Conservation (phyloP, 805 yeast species). For the Nakazawaea wickerhamii region DNA sequence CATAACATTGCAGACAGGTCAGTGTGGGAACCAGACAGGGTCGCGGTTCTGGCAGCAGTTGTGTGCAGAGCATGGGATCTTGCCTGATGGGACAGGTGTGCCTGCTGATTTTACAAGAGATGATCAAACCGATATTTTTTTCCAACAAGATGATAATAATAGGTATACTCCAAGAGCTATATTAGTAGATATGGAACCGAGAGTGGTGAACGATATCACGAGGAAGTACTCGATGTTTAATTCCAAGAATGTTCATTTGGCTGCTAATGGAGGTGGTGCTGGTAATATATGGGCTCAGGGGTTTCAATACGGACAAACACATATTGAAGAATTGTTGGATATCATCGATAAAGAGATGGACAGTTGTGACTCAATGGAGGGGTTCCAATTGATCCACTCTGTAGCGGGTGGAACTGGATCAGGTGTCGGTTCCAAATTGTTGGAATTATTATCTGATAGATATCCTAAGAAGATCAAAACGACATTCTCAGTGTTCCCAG, state of each 20-base stretch:
- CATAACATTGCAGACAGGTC: constrained; percentile 66
- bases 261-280: constrained; percentile 86
- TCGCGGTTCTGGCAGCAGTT: constrained; percentile 88
- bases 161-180: constrained; percentile 87
- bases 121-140: constrained; percentile 82
- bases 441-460: constrained; percentile 76
- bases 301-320: constrained; percentile 62
- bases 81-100: constrained; percentile 51
- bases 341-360: constrained; percentile 88
- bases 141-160: constrained; percentile 66
- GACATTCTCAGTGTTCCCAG: constrained; percentile 85
- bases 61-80: constrained; percentile 80
- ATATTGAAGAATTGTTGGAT: constrained; percentile 70
- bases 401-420: constrained; percentile 99
- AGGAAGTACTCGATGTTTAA: constrained; percentile 62
- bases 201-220: constrained; percentile 65
- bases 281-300: constrained; percentile 97
- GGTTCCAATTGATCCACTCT: constrained; percentile 86
- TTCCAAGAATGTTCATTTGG: constrained; percentile 73
- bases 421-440: constrained; percentile 80
- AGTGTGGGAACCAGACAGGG: constrained; percentile 96
- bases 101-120: constrained; percentile 31
- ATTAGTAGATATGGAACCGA: constrained; percentile 84
- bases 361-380: constrained; percentile 82
- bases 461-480: constrained; percentile 78